These are phyloP conservation scores for Gnaphalium uliginosum DNA, from an alignment of 129 eudicot species.

Conservation along the genomic window DNA sequence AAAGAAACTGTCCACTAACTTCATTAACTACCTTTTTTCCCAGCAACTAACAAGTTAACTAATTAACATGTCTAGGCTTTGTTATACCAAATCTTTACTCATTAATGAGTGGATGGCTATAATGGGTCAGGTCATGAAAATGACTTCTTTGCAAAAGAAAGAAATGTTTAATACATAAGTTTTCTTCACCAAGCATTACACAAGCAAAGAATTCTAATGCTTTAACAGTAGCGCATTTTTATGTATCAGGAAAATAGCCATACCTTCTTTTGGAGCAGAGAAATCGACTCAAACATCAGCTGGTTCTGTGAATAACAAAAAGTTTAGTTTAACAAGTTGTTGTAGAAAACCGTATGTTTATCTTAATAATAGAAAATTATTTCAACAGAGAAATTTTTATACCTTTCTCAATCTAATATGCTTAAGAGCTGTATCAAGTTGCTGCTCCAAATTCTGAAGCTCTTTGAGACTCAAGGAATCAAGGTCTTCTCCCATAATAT, in stretches of 20 bases:
- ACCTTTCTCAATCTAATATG: constrained; percentile 74
- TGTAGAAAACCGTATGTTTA: background rate
- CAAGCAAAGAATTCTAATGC: background rate
- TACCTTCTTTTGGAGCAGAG: constrained; percentile 76
- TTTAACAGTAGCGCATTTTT: background rate
- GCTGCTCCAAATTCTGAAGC: constrained; percentile 85
- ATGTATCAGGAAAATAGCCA: constrained; percentile 1
- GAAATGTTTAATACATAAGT: too few species aligned
- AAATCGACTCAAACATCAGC: constrained; percentile 72
- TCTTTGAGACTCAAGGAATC: constrained; percentile 59
- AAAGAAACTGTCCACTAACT: too few species aligned
- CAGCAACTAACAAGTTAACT: too few species aligned
- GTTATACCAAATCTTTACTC: too few species aligned
- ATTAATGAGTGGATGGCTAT: too few species aligned
- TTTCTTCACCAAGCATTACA: too few species aligned
- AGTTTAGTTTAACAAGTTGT: background rate
- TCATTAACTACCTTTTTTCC: too few species aligned
- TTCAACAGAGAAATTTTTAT: background rate
- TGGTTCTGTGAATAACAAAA: constrained; percentile 57
- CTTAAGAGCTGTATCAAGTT: constrained; percentile 69
- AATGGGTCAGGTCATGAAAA: too few species aligned
- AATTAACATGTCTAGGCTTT: too few species aligned
- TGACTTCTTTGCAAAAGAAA: too few species aligned
- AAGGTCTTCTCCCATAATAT: constrained; percentile 83
- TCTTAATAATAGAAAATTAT: background rate